Percentiles rank a stretch among this genome's conserved stretches.
phyloP scores from a whole-genome alignment of 2,329 filamentous ascomycete species.

The Claviceps quebecensis region DNA sequence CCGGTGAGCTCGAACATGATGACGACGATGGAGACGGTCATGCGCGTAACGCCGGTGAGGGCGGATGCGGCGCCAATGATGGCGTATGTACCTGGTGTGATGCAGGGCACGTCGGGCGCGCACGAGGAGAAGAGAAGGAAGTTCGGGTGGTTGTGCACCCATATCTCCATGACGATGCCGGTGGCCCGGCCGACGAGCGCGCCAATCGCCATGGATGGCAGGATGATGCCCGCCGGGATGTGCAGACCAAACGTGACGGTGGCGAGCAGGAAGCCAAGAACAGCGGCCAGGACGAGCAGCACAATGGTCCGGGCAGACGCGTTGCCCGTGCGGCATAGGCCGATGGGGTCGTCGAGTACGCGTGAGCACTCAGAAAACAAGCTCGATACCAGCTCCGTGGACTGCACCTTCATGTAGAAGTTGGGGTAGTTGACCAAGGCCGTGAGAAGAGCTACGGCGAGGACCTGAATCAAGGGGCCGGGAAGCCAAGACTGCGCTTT shows the following conservation, averaged over 20 bases:
- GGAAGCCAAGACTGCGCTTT: slow-evolving; percentile 51
- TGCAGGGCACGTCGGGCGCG: slow-evolving; percentile 72
- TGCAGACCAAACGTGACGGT: slow-evolving; percentile 85
- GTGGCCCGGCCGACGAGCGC: slow-evolving; percentile 80
- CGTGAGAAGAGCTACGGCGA: slow-evolving; percentile 65
- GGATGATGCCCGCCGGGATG: slow-evolving; percentile 87
- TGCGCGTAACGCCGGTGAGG: slow-evolving; percentile 83
- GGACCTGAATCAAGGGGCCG: slow-evolving; percentile 65
- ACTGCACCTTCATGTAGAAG: slow-evolving; percentile 87
- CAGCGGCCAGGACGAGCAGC: slow-evolving; percentile 65
- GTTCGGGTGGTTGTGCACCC: slow-evolving; percentile 64
- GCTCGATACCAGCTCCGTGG: slow-evolving; percentile 78
- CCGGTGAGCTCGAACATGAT: slow-evolving; percentile 99
- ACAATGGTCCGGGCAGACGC: slow-evolving; percentile 72
- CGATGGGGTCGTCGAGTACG: slow-evolving; percentile 71
- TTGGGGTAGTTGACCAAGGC: slow-evolving; percentile 91
- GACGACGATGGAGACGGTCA: slow-evolving; percentile 96
- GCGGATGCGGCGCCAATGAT: slow-evolving; percentile 91
- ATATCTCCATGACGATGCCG: slow-evolving; percentile 78
- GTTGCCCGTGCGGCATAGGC: slow-evolving; percentile 76
- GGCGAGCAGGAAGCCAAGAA: slow-evolving; percentile 74
- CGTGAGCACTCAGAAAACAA: slow-evolving; percentile 84
- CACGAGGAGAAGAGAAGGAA: slow-evolving; percentile 69
- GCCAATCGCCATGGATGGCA: slow-evolving; percentile 92
- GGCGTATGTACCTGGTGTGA: slow-evolving; percentile 90